A percentile compares a stretch with the other conserved stretches of the same genome.
These are phyloP conservation scores for Leptographium lundbergii DNA, from an alignment of 2,329 filamentous ascomycete species.

Conservation along the genomic window DNA sequence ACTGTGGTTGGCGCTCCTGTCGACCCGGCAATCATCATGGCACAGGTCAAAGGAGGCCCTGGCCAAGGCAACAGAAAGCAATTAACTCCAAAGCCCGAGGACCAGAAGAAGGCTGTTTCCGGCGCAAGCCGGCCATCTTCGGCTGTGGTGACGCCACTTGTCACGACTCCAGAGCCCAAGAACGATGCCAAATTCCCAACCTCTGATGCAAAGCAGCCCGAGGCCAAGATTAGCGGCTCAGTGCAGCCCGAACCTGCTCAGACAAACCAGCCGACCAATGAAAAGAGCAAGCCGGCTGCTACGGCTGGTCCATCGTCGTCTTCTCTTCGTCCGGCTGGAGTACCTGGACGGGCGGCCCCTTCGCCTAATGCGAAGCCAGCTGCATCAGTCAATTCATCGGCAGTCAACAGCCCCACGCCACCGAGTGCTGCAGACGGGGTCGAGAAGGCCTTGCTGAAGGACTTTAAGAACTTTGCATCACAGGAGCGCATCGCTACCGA, in stretches of 20 bases:
- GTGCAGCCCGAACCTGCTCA: conserved; percentile 4
- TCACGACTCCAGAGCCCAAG: conserved; percentile 22
- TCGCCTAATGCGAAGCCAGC: conserved; percentile 25
- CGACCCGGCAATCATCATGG: conserved; percentile 82
- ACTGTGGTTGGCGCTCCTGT: conserved; percentile 66
- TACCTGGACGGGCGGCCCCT: conserved; percentile 26
- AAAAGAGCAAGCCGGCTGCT: not conserved
- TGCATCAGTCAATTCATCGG: not conserved
- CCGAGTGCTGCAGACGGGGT: conserved; percentile 48
- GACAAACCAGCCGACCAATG: not conserved
- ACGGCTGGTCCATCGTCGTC: conserved; percentile 1
- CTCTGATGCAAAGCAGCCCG: conserved; percentile 1
- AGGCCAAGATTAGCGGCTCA: not conserved
- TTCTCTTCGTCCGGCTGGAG: conserved; percentile 19
- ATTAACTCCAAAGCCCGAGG: conserved; percentile 23
- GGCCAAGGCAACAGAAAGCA: conserved; percentile 24
- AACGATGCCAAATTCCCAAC: conserved; percentile 15
- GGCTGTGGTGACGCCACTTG: conserved; percentile 16
- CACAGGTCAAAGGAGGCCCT: conserved; percentile 48
- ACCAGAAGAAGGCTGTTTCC: conserved; percentile 16
- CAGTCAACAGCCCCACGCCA: conserved; percentile 18
- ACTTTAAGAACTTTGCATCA: conserved; percentile 52
- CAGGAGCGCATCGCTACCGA: conserved; percentile 43
- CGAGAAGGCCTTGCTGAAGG: conserved; percentile 46
- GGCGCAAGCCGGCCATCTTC: conserved; percentile 14